Evolutionary conservation across 805 yeast species (phyloP).

Genomic region (Starmerella floricola): DNA sequence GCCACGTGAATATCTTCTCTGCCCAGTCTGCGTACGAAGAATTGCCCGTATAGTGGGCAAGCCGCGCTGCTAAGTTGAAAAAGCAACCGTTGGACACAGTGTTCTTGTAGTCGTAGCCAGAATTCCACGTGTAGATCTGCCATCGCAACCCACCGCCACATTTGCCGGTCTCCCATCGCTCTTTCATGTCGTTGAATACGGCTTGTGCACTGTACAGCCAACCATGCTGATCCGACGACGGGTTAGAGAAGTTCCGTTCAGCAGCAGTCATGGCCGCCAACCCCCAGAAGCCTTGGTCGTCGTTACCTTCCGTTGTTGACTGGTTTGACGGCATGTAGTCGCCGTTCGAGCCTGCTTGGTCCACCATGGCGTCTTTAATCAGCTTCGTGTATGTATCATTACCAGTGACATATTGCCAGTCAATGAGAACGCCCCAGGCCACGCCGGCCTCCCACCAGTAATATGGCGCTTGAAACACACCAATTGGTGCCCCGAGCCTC

Average conservation of each 20-base stretch:
- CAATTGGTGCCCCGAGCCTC: conserved; percentile 54
- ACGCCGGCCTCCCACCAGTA: conserved; percentile 94
- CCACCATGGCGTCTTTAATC: conserved; percentile 48
- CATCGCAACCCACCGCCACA: conserved; percentile 78
- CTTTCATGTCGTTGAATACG: conserved; percentile 70
- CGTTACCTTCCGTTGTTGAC: conserved; percentile 77
- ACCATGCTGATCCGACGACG: conserved; percentile 43
- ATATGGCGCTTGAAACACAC: conserved; percentile 61
- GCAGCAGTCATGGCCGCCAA: conserved; percentile 74
- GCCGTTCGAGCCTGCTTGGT: conserved; percentile 51
- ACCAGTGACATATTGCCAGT: conserved; percentile 58
- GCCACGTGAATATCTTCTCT: conserved; percentile 66
- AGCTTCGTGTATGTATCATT: conserved; percentile 50
- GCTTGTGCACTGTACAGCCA: conserved; percentile 79
- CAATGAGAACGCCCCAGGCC: conserved; percentile 55
- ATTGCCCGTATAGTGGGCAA: conserved; percentile 66
- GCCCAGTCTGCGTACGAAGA: conserved; percentile 63
- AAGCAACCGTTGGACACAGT: conserved; percentile 77
- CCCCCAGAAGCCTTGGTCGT: conserved; percentile 93
- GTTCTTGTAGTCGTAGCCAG: conserved; percentile 79
- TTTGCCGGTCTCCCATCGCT: conserved; percentile 56
- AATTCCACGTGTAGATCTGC: conserved; percentile 84
- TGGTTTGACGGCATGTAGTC: conserved; percentile 75
- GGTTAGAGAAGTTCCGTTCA: conserved; percentile 70
- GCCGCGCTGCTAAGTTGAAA: conserved; percentile 69